phyloP scores from a whole-genome alignment of 2,329 filamentous ascomycete genomes.

The Ambrosiella xylebori region DNA sequence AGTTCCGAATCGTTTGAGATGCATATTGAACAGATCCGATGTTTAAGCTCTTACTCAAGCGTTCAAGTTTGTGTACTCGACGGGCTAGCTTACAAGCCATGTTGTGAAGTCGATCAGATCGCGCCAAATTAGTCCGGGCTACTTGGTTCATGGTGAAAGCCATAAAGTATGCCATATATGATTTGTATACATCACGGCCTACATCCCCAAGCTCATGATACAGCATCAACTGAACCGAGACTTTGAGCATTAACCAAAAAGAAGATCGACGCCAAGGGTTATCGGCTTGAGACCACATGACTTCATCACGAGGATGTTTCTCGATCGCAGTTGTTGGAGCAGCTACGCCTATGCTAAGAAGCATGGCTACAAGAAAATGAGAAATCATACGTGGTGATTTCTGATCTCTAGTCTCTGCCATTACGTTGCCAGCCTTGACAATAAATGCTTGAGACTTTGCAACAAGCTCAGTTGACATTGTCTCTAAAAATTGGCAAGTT shows the following conservation, averaged over 20 bases:
- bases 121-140: background rate
- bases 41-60: no score
- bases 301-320: constrained; percentile 38
- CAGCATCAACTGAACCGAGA: constrained; percentile 26
- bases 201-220: background rate
- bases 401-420: constrained; percentile 31
- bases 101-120: background rate
- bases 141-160: constrained; percentile 18
- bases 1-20: no score
- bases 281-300: constrained; percentile 23
- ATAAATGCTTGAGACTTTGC: constrained; percentile 14
- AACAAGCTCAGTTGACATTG: constrained; percentile 18
- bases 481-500: constrained; percentile 16
- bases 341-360: constrained; percentile 22
- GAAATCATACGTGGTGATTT: constrained; percentile 33
- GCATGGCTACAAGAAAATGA: constrained; percentile 26
- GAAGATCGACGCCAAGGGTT: constrained; percentile 34
- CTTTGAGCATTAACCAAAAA: constrained; percentile 37
- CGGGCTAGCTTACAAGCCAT: background rate
- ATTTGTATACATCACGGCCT: constrained; percentile 26
- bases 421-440: constrained; percentile 22
- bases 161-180: constrained; percentile 31
- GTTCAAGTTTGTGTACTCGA: background rate
- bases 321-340: constrained; percentile 19
- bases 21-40: no score